Base-by-base conservation (phyloP, 202 grass and related monocot species). In the Elaeis oleifera region DNA sequence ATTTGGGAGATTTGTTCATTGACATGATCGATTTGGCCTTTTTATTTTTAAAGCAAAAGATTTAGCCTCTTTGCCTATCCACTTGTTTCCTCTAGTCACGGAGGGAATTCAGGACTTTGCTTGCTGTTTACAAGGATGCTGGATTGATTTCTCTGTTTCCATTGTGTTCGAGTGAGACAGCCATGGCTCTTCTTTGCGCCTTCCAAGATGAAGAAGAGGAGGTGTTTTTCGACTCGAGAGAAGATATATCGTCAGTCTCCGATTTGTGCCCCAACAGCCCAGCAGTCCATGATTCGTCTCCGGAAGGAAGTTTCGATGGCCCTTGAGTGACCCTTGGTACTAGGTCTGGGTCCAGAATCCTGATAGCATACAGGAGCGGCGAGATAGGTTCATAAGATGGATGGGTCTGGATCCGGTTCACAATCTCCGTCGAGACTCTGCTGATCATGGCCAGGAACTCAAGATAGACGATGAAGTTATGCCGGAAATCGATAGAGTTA, bases 161-260 rank as follows among this genome's bases (percentile, higher is more conserved):
- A 36, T 56, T 66, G 6, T 27, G 51, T 78, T 70, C 20, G 55
- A 56, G 78, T 79, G 72, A 63, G 73, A 89, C 75, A 66, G 67
- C 65, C 75, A 89, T 80, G 79, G 71, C 62, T 19, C 55, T 48
- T 29, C 19, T 23, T 17, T 15, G 14, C 50, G 73, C 78, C 20
- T 57, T 51, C 29, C 16, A n/a, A 4, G 70, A 62, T 58, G 83
- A 75, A 71, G 75, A 64, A 21, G 79, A 67, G 63, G 82, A 73
- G 17, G 91, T 81, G 64, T 89, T 92, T 80, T 92, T 89, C 51
- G 84, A 97, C 56, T 77, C 94, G 0, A 86, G 77, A 68, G 94
- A 92, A 68, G 82, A 78, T 24, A 29, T 91, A 16, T 88, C 79
- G 16, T 81, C 92, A n/a, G 51, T 74, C 49, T 89, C 69, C 20